phyloP scores from a whole-genome alignment of 805 yeast species.

The Cyberlindnera misumaiensis region DNA sequence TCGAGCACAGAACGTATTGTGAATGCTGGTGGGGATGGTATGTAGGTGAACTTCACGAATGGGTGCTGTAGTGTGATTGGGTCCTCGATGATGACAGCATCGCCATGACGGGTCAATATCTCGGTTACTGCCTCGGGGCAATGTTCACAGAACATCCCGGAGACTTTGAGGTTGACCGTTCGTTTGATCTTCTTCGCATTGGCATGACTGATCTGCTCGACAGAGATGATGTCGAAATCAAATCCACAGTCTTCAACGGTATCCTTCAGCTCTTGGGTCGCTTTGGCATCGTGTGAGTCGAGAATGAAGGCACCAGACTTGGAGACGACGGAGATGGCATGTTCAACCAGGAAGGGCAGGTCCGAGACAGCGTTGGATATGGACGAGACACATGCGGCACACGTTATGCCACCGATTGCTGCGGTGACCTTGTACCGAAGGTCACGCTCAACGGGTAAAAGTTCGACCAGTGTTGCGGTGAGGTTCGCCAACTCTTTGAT shows the following conservation, averaged over 20 bases:
- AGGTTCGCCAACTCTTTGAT: constrained; percentile 39
- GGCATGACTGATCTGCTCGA: constrained; percentile 38
- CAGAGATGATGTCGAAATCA: constrained; percentile 44
- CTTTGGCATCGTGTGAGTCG: constrained; percentile 31
- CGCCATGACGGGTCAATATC: constrained; percentile 46
- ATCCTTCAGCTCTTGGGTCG: constrained; percentile 36
- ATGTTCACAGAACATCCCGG: constrained; percentile 65
- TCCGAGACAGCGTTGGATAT: constrained; percentile 40
- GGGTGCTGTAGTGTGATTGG: constrained; percentile 51
- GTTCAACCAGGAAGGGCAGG: constrained; percentile 46
- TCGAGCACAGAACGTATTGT: constrained; percentile 50
- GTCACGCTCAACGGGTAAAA: constrained; percentile 49
- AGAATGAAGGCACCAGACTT: constrained; percentile 59
- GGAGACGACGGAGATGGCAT: constrained; percentile 49
- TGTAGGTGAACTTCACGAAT: constrained; percentile 54
- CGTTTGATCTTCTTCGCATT: constrained; percentile 45
- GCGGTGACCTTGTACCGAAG: constrained; percentile 48
- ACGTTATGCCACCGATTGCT: constrained; percentile 66
- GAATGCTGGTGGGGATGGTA: constrained; percentile 46
- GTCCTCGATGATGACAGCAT: constrained; percentile 48
- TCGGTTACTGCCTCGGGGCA: constrained; percentile 55
- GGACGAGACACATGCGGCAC: constrained; percentile 63
- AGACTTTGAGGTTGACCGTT: constrained; percentile 46
- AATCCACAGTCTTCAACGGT: constrained; percentile 63
- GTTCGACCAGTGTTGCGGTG: constrained; percentile 47